Conservation (phyloP, 2,329 filamentous ascomycete genomes). For the Lachnellula hyalina region DNA sequence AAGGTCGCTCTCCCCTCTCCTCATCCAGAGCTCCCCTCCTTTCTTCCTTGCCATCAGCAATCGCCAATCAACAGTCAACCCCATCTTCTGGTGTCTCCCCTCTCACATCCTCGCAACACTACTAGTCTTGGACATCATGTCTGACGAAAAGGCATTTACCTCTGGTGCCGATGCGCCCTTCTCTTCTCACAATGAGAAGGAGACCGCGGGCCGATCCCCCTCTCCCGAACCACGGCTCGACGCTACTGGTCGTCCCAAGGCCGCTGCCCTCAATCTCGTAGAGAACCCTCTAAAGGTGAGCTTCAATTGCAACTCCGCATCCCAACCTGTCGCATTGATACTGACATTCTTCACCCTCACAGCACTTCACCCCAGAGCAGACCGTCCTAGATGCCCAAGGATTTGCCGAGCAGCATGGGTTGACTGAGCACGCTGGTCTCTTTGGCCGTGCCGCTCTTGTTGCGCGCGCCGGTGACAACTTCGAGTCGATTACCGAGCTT, state of each 20-base stretch:
- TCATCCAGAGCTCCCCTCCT: too few species aligned
- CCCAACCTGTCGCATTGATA: slow-evolving; percentile 14
- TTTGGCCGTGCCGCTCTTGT: slow-evolving; percentile 55
- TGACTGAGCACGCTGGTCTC: slow-evolving; percentile 52
- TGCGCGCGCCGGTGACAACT: slow-evolving; percentile 30
- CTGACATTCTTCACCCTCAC: slow-evolving; percentile 30
- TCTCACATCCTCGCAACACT: too few species aligned
- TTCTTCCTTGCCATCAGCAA: too few species aligned
- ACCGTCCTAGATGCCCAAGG: slow-evolving; percentile 40
- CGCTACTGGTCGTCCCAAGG: background rate
- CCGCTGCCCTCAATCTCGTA: slow-evolving; percentile 19
- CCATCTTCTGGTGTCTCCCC: too few species aligned
- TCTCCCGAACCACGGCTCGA: too few species aligned
- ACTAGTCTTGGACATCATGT: too few species aligned
- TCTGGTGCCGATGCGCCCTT: too few species aligned
- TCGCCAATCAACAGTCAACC: too few species aligned
- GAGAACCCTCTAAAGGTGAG: slow-evolving; percentile 23
- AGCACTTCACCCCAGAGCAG: slow-evolving; percentile 37
- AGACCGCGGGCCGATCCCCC: too few species aligned
- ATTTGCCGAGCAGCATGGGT: slow-evolving; percentile 54
- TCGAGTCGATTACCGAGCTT: slow-evolving; percentile 20
- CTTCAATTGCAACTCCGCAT: slow-evolving; percentile 24
- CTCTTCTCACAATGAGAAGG: too few species aligned
- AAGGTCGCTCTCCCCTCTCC: too few species aligned
- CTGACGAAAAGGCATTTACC: too few species aligned